Conservation (phyloP, 2,329 filamentous ascomycete species). For the Dactylellina leptospora region DNA sequence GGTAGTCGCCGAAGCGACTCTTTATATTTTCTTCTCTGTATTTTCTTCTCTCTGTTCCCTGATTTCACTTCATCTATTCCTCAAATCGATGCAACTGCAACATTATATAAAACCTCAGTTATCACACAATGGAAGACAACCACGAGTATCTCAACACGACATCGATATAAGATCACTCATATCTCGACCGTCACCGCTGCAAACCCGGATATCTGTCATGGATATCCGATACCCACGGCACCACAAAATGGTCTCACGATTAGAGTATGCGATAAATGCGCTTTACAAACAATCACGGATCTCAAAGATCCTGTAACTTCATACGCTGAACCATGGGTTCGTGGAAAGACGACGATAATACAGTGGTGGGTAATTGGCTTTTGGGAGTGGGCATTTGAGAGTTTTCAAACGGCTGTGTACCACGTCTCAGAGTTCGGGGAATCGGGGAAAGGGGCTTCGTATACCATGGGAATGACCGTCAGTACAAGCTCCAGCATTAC, state of each 20-base stretch:
- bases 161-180: conserved; percentile 18
- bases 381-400: conserved; percentile 20
- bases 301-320: conserved; percentile 5
- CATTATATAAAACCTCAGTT: conserved; percentile 9
- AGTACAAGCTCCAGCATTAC: conserved; percentile 1
- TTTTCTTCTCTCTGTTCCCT: background rate
- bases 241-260: background rate
- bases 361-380: conserved; percentile 18
- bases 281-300: conserved; percentile 12
- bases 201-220: conserved; percentile 3
- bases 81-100: conserved; percentile 9
- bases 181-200: conserved; percentile 13
- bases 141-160: background rate
- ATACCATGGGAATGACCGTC: conserved; percentile 7
- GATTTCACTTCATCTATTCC: conserved; percentile 1
- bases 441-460: background rate
- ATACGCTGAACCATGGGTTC: conserved; percentile 2
- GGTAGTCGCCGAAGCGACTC: too few relatives aligned
- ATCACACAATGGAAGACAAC: conserved; percentile 13
- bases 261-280: conserved; percentile 2
- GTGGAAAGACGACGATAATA: conserved; percentile 3
- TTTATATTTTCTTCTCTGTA: background rate
- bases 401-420: conserved; percentile 19
- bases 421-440: conserved; percentile 12
- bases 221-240: conserved; percentile 6